Evolutionary conservation across 176 grass and related monocot genomes (phyloP).

Genomic region (Aegilops longissima): DNA sequence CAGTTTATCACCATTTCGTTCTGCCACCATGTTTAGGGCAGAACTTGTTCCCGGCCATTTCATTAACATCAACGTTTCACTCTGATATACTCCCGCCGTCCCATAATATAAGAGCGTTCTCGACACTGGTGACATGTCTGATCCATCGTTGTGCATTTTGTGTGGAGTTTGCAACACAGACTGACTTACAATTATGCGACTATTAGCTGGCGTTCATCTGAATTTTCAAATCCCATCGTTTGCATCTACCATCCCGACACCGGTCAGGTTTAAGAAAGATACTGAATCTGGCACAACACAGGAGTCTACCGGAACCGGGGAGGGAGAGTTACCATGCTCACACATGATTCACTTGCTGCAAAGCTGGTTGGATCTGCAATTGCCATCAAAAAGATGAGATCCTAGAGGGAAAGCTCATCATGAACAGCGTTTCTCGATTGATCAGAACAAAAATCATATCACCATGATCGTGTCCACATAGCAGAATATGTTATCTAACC

Average conservation of each 20-base stretch:
- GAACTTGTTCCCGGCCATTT: neutral
- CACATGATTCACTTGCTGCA: neutral
- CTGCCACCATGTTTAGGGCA: slow-evolving; percentile 1
- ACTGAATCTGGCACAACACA: neutral
- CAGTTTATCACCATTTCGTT: neutral
- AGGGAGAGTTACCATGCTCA: neutral
- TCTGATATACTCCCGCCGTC: neutral
- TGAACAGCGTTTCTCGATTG: neutral
- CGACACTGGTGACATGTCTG: too few species aligned
- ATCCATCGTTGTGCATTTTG: neutral
- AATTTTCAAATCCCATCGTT: neutral
- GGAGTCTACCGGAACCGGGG: neutral
- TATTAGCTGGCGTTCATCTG: neutral
- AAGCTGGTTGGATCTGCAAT: neutral
- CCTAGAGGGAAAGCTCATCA: neutral
- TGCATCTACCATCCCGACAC: neutral
- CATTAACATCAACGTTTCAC: neutral
- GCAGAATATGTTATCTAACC: slow-evolving; percentile 14
- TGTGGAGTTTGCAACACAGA: neutral
- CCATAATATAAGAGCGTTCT: too few species aligned
- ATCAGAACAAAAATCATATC: slow-evolving; percentile 8
- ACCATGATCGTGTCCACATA: neutral
- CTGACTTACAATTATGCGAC: neutral
- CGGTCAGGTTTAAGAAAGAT: neutral
- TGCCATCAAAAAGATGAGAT: neutral